phyloP scores from a whole-genome alignment of 768 basidiomycete species.

The Podaxis mareebaensis region DNA sequence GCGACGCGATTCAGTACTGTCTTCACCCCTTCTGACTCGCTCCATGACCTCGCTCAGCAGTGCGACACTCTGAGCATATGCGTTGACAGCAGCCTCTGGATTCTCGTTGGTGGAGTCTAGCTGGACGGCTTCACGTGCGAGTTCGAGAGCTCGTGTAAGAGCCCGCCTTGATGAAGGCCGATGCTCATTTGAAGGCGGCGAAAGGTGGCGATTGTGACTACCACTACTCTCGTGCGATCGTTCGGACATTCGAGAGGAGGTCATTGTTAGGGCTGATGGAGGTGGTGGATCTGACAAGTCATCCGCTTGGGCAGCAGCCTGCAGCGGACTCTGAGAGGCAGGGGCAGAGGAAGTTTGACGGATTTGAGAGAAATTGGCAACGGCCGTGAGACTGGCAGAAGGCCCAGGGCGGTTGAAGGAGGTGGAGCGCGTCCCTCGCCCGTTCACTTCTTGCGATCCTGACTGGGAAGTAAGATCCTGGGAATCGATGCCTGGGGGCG shows the following conservation, averaged over 20 bases:
- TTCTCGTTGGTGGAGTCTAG: conserved; percentile 88
- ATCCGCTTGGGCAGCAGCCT: conserved; percentile 42
- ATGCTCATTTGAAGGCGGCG: conserved; percentile 33
- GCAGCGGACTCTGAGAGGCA: conserved; percentile 20
- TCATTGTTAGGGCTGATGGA: conserved; percentile 46
- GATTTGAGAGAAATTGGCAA: conserved; percentile 63
- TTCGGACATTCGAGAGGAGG: conserved; percentile 29
- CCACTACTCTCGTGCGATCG: conserved; percentile 26
- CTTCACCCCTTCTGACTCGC: conserved; percentile 82
- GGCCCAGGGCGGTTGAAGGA: conserved; percentile 37
- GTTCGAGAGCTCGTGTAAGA: conserved; percentile 80
- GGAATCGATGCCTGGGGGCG: conserved; percentile 23
- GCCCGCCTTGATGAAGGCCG: conserved; percentile 82
- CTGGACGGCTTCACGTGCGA: conserved; percentile 87
- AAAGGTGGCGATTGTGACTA: conserved; percentile 24
- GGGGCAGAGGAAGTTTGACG: conserved; percentile 34
- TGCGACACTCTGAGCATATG: conserved; percentile 85
- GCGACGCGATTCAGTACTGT: conserved; percentile 66
- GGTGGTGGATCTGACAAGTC: conserved; percentile 61
- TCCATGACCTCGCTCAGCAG: conserved; percentile 93
- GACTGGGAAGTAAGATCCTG: conserved; percentile 26
- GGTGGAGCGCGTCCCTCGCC: conserved; percentile 32
- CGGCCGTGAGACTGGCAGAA: conserved; percentile 55
- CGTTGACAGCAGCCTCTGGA: conserved; percentile 84
- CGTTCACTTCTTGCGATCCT: conserved; percentile 28